A percentile compares a stretch with the other conserved stretches of the same genome.
phyloP scores from a whole-genome alignment of 257 asterid species.

The Jacaranda mimosifolia region DNA sequence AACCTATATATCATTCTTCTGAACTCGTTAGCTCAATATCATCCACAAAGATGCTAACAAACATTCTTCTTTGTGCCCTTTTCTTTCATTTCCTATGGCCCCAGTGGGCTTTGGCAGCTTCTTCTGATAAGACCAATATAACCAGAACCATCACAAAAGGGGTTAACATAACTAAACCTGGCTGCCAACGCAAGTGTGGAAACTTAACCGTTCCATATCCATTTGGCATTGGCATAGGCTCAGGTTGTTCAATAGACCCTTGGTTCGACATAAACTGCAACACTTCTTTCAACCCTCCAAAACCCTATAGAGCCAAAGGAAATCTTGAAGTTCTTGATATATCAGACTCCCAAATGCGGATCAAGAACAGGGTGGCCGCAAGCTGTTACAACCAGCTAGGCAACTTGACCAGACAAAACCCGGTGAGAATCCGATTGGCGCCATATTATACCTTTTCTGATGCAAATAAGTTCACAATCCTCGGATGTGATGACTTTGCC shows the following conservation, averaged over 20 bases:
- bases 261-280: conserved; percentile 24
- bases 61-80: no score
- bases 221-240: conserved; percentile 21
- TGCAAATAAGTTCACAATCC: conserved; percentile 31
- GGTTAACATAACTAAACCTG: neutral
- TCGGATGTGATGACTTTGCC: conserved; percentile 49
- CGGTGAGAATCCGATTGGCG: neutral
- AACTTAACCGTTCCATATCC: conserved; percentile 5
- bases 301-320: neutral
- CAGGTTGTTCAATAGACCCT: conserved; percentile 1
- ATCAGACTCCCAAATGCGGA: neutral
- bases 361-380: conserved; percentile 2
- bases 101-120: no score
- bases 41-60: no score
- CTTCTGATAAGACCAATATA: neutral
- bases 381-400: conserved; percentile 14
- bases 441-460: conserved; percentile 23
- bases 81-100: no score
- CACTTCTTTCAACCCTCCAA: neutral
- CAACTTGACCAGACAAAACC: neutral
- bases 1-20: no score
- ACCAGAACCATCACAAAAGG: neutral
- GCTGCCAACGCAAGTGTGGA: neutral
- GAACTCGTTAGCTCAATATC: no score
- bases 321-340: conserved; percentile 7